Percentiles rank a stretch among this genome's conserved stretches.
Conservation (phyloP, 2,329 filamentous ascomycete genomes). For the Chaetomium globosum region DNA sequence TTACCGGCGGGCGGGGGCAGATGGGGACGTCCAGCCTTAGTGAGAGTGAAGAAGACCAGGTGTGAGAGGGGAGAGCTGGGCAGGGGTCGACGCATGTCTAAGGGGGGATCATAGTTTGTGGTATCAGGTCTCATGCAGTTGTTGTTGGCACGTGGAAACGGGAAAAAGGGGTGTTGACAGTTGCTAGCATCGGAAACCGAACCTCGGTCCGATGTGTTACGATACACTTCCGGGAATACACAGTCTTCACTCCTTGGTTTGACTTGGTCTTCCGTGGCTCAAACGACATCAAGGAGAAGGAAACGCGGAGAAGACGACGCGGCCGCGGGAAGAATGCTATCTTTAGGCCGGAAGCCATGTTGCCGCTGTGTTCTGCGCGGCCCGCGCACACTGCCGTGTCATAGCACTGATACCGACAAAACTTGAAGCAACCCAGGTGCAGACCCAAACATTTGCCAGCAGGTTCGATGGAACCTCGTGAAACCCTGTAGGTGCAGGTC, state of each 20-base stretch:
- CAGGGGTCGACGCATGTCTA: not conserved
- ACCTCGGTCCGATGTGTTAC: not conserved
- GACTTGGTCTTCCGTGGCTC: not conserved
- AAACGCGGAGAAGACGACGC: not conserved
- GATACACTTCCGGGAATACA: not conserved
- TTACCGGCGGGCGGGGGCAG: not conserved
- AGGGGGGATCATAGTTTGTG: not conserved
- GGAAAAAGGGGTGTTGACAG: not conserved
- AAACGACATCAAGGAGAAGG: not conserved
- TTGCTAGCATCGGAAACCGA: too few relatives aligned
- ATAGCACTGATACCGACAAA: constrained; percentile 2
- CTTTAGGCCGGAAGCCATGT: constrained; percentile 7
- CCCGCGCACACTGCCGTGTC: not conserved
- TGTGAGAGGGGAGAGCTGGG: not conserved
- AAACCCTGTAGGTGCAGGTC: constrained; percentile 25
- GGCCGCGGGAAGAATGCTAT: constrained; percentile 5
- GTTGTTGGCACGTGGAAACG: not conserved
- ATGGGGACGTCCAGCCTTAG: not conserved
- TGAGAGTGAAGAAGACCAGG: not conserved
- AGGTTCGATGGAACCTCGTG: constrained; percentile 15
- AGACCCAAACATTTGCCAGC: constrained; percentile 9
- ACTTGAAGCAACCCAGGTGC: constrained; percentile 1
- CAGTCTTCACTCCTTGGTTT: not conserved
- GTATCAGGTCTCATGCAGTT: not conserved
- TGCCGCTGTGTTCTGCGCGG: not conserved